Conservation (phyloP, 192 early-diverging fungal genomes). For the Podochytrium sp. region DNA sequence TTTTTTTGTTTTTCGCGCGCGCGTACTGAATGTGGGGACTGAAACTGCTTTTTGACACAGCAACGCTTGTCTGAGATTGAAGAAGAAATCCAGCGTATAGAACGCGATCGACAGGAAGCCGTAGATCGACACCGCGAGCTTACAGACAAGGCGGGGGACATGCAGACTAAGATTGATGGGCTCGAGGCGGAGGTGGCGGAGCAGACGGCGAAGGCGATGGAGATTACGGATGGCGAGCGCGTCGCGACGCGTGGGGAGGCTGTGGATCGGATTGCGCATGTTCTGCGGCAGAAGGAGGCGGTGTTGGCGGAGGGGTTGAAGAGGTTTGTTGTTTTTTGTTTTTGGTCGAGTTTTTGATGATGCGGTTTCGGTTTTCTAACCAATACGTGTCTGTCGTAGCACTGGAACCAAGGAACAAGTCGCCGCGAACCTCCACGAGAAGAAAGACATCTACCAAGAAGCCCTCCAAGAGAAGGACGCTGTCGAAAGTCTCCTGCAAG, state of each 20-base stretch:
- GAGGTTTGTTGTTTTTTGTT: constrained; percentile 1
- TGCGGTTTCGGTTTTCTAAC: too few relatives aligned
- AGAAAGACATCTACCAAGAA: background rate
- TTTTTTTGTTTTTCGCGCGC: background rate
- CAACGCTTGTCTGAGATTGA: constrained; percentile 1
- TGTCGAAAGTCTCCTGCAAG: constrained; percentile 2
- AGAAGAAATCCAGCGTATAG: background rate
- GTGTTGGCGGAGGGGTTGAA: constrained; percentile 8
- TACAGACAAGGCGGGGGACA: background rate
- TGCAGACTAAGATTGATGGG: background rate
- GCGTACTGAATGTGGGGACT: too few relatives aligned
- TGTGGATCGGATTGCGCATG: background rate
- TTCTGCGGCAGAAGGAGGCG: background rate
- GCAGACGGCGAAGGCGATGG: background rate
- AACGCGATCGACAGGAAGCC: background rate
- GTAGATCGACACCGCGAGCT: background rate
- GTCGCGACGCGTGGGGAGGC: background rate
- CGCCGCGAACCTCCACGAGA: background rate
- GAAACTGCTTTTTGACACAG: background rate
- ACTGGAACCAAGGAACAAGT: constrained; percentile 15
- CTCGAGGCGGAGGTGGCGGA: background rate
- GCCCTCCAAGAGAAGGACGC: constrained; percentile 32
- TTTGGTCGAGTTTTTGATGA: background rate
- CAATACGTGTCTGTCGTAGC: constrained; percentile 2
- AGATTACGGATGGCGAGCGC: constrained; percentile 12